Evolutionary conservation across 768 basidiomycete genomes (phyloP), one percentile per base, ranked within the genome.

Genomic region (Lentinula sp.): DNA sequence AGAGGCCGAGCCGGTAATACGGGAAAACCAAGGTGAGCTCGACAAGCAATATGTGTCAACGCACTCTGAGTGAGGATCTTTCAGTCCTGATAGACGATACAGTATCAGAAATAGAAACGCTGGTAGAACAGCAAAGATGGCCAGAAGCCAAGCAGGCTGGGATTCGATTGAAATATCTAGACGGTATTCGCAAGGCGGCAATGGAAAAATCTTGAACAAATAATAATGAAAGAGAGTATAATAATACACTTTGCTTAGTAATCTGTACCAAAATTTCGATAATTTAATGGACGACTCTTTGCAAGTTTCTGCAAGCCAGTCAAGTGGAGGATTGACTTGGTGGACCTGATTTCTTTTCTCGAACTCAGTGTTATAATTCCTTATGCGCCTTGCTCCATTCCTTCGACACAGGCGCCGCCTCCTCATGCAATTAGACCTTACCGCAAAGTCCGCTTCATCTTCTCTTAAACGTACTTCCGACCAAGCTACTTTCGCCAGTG

Each of bases 151-250:
- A 86, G 69, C 66, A 67, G 9, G 82, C 79, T 18, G 81, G 88
- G 8, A 80, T 93, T 28, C 80, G 86, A 66, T 77, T 96, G 28
- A 84, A 86, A 65, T 97, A 95, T 70, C 73, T 93, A 68, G 73
- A 84, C 48, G 80, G 85, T 18, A 84, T 93, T 28, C 72, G 78
- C n/a, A 71, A 77, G 8, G 86, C 86, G 5, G 83, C 77, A 2
- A 70, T 71, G 59, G 72, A 50, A 36, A 43, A 57, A 42, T 41
- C 36, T 42, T 32, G 28, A 28, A 28, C 28, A 28, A 28, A 3
- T 23, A 23, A 23, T 28, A 28, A 28, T 28, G 28, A 23, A 43
- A n/a, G 16, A 43, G 16, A 16, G 42, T 12, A 28, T 28, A 28
- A 20, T n/a, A 6, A 45, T 16, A 45, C 39, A 45, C 9, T 9